phyloP scores from a whole-genome alignment of 2,329 filamentous ascomycete species.

The Hypoxylon rubiginosum region DNA sequence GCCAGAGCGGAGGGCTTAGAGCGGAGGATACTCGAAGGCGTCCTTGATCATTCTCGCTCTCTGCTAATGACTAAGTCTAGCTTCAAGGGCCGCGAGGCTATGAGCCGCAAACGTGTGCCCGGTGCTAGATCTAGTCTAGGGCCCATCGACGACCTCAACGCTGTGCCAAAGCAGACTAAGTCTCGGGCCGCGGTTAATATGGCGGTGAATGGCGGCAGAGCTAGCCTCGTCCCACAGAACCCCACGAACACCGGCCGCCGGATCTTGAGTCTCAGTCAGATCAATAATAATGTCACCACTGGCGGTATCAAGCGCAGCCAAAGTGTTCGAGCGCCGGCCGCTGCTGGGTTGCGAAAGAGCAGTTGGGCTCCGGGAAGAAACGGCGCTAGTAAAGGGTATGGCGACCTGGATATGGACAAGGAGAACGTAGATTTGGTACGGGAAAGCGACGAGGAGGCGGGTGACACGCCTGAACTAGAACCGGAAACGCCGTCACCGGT shows the following conservation, averaged over 20 bases:
- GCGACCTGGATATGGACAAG: conserved; percentile 71
- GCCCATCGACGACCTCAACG: conserved; percentile 46
- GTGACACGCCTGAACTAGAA: conserved; percentile 41
- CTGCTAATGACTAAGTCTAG: conserved; percentile 80
- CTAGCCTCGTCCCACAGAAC: conserved; percentile 58
- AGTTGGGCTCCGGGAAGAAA: conserved; percentile 73
- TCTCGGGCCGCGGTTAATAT: conserved; percentile 62
- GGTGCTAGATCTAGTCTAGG: conserved; percentile 58
- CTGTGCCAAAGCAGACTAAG: conserved; percentile 48
- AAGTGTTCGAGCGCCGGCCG: conserved; percentile 75
- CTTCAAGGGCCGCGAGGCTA: conserved; percentile 64
- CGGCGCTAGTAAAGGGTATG: conserved; percentile 60
- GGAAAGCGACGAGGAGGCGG: conserved; percentile 73
- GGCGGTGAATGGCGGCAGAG: conserved; percentile 66
- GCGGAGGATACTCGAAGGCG: conserved; percentile 91
- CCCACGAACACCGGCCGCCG: conserved; percentile 74
- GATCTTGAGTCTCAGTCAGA: conserved; percentile 92
- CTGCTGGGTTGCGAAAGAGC: conserved; percentile 70
- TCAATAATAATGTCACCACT: conserved; percentile 78
- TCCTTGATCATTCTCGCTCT: conserved; percentile 94
- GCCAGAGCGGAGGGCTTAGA: conserved; percentile 88
- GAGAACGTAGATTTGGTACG: conserved; percentile 71
- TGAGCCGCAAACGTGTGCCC: conserved; percentile 70
- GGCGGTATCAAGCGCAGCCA: conserved; percentile 81
- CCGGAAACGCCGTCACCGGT: conserved; percentile 32